Percentiles rank a stretch among this genome's conserved stretches.
These are phyloP conservation scores for Ophiorrhiza pumila DNA, from an alignment of 257 asterid species.

Conservation along the genomic window DNA sequence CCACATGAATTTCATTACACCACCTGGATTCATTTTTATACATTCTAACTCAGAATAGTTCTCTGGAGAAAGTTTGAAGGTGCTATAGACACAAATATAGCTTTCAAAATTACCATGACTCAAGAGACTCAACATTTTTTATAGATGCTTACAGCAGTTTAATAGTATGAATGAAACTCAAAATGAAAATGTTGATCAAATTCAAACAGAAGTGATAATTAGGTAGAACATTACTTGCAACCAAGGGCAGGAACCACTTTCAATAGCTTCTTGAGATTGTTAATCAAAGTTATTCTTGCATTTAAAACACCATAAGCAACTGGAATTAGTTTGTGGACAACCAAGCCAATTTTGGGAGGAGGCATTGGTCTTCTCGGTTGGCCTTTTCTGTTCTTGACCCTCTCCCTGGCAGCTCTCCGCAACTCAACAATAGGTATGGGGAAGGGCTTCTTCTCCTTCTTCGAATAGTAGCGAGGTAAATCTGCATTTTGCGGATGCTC, in stretches of 20 bases:
- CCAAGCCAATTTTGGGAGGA: conserved; percentile 85
- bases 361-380: conserved; percentile 55
- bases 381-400: conserved; percentile 61
- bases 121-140: neutral
- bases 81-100: neutral
- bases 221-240: conserved; percentile 72
- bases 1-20: conserved; percentile 91
- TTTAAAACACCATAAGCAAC: conserved; percentile 69
- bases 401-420: conserved; percentile 84
- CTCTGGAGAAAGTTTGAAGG: neutral
- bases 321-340: conserved; percentile 66
- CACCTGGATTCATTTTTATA: conserved; percentile 46
- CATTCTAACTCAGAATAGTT: conserved; percentile 7
- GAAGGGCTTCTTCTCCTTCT: conserved; percentile 88
- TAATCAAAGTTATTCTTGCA: conserved; percentile 64
- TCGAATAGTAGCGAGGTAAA: conserved; percentile 81
- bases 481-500: conserved; percentile 84
- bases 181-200: neutral
- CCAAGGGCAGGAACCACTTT: conserved; percentile 74
- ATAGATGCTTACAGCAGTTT: neutral
- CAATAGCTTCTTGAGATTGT: conserved; percentile 85
- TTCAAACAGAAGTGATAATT: conserved; percentile 2
- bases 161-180: neutral
- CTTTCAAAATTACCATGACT: neutral
- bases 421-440: conserved; percentile 86